Conservation (phyloP, 2,329 filamentous ascomycete genomes). For the Exserohilum turcica region DNA sequence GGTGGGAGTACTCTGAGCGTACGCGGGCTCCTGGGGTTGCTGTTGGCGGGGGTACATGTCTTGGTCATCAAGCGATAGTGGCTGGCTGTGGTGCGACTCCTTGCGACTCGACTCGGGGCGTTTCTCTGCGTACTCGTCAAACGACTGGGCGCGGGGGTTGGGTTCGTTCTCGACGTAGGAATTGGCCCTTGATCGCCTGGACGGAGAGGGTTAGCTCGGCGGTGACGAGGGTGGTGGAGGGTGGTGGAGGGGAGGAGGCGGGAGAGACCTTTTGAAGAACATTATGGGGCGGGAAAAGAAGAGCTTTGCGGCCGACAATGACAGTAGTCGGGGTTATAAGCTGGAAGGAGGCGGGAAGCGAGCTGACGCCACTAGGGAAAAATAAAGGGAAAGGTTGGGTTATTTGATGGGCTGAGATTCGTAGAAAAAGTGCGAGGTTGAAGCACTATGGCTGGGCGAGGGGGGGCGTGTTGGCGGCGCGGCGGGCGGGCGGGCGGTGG, state of each 20-base stretch:
- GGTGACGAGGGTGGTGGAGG: not conserved
- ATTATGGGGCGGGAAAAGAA: slow-evolving; percentile 42
- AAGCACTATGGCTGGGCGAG: slow-evolving; percentile 4
- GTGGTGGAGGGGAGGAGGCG: not conserved
- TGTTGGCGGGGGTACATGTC: slow-evolving; percentile 54
- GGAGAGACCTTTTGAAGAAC: slow-evolving; percentile 51
- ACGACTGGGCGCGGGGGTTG: slow-evolving; percentile 47
- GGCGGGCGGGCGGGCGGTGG: slow-evolving; percentile 16
- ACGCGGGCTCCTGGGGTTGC: slow-evolving; percentile 48
- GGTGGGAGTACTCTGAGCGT: slow-evolving; percentile 26
- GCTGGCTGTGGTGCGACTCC: slow-evolving; percentile 40
- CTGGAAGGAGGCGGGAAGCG: slow-evolving; percentile 19
- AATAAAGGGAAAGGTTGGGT: slow-evolving; percentile 23
- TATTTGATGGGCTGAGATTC: slow-evolving; percentile 15
- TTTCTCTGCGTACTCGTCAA: slow-evolving; percentile 49
- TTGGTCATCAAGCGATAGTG: slow-evolving; percentile 36
- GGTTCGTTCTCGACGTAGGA: slow-evolving; percentile 56
- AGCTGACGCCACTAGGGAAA: slow-evolving; percentile 20
- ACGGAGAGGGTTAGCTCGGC: slow-evolving; percentile 5
- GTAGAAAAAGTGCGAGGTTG: slow-evolving; percentile 24
- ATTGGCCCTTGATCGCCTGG: slow-evolving; percentile 52
- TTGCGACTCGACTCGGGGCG: slow-evolving; percentile 49
- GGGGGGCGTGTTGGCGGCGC: not conserved
- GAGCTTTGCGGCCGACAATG: slow-evolving; percentile 20
- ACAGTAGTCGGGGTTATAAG: slow-evolving; percentile 32